Conservation (phyloP, 2,329 filamentous ascomycete genomes). For the Tolypocladium cylindrosporum region DNA sequence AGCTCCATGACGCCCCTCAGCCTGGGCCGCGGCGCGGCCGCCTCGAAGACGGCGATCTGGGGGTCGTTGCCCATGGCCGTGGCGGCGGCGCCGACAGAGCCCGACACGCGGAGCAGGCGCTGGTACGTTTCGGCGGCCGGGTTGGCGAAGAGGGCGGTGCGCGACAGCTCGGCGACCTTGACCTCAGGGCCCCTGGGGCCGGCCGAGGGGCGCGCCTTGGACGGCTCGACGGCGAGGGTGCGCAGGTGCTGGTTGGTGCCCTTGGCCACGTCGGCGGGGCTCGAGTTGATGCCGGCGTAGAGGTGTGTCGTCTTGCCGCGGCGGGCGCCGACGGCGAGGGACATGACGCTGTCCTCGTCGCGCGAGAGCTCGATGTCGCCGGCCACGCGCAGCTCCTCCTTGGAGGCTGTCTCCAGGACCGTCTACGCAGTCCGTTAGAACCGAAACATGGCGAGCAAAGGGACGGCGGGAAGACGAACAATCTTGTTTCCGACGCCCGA, state of each 20-base stretch:
- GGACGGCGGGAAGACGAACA: constrained; percentile 34
- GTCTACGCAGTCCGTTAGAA: constrained; percentile 36
- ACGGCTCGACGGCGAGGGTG: constrained; percentile 52
- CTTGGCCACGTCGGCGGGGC: constrained; percentile 57
- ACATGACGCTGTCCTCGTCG: constrained; percentile 84
- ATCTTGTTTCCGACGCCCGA: constrained; percentile 84
- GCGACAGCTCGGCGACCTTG: constrained; percentile 41
- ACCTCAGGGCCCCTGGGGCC: constrained; percentile 17
- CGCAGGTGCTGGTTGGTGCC: constrained; percentile 80
- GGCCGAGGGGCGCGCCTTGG: constrained; percentile 20
- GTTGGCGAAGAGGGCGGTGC: constrained; percentile 41
- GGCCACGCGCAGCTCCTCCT: constrained; percentile 51
- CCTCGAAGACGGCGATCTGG: constrained; percentile 72
- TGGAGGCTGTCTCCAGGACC: constrained; percentile 59
- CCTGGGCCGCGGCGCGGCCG: constrained; percentile 36
- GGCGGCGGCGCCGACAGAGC: constrained; percentile 65
- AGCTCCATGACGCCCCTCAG: constrained; percentile 39
- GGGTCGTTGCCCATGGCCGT: constrained; percentile 67
- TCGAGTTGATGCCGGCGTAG: constrained; percentile 79
- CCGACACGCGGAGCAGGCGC: constrained; percentile 45
- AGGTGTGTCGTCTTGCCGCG: constrained; percentile 42
- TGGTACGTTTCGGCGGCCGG: constrained; percentile 46
- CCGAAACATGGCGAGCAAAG: background rate
- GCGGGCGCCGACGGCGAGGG: constrained; percentile 59
- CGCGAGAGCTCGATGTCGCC: constrained; percentile 69